phyloP scores from a whole-genome alignment of 2,329 filamentous ascomycete genomes.

The Fusarium fujikuroi region DNA sequence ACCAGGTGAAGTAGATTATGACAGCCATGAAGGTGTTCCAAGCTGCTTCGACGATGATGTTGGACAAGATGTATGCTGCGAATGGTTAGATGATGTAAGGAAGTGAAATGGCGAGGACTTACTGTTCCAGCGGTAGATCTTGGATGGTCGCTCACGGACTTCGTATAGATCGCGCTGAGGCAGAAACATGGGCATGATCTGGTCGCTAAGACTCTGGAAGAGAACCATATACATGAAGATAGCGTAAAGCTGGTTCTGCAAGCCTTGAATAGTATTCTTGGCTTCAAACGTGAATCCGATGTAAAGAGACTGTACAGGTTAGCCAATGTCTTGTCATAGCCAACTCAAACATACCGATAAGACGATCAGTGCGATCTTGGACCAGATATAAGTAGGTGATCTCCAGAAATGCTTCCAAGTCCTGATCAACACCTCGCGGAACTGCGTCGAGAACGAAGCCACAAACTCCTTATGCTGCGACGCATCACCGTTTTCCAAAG shows the following conservation, averaged over 20 bases:
- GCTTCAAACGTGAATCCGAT: slow-evolving; percentile 75
- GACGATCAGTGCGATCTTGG: slow-evolving; percentile 53
- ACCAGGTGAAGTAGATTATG: slow-evolving; percentile 44
- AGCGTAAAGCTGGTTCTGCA: slow-evolving; percentile 75
- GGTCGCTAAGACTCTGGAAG: slow-evolving; percentile 67
- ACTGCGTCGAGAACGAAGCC: slow-evolving; percentile 47
- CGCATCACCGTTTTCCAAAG: neutral
- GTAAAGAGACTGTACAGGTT: slow-evolving; percentile 58
- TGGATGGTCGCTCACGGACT: slow-evolving; percentile 73
- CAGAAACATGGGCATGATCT: slow-evolving; percentile 78
- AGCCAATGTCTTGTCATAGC: accelerated
- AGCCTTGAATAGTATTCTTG: slow-evolving; percentile 64
- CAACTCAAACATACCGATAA: slow-evolving; percentile 22
- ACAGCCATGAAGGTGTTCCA: slow-evolving; percentile 42
- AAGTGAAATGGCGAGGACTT: neutral
- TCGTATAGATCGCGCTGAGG: slow-evolving; percentile 74
- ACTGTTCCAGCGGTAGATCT: slow-evolving; percentile 62
- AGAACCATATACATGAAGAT: slow-evolving; percentile 77
- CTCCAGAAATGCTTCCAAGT: slow-evolving; percentile 49
- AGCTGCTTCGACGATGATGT: slow-evolving; percentile 38
- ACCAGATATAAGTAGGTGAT: slow-evolving; percentile 70
- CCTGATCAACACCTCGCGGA: slow-evolving; percentile 52
- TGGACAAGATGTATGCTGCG: slow-evolving; percentile 38
- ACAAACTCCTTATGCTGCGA: slow-evolving; percentile 48
- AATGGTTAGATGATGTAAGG: neutral